Percentiles rank a stretch among this genome's conserved stretches.
phyloP scores from a whole-genome alignment of 495 filamentous ascomycete genomes.

The Aspergillus ellipticus region DNA sequence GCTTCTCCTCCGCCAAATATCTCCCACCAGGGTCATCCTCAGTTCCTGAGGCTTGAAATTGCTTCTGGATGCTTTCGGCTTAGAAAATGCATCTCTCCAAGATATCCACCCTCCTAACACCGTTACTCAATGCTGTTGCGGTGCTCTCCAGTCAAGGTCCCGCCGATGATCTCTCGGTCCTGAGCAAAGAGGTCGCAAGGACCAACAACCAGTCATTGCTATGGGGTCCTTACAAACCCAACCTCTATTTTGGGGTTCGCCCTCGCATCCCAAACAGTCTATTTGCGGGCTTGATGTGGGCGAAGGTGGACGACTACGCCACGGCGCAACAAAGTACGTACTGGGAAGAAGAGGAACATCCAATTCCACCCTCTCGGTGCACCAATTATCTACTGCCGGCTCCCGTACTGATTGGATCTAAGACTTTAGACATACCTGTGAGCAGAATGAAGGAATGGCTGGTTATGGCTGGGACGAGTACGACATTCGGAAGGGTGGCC shows the following conservation, averaged over 20 bases:
- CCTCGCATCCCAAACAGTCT: slow-evolving; percentile 85
- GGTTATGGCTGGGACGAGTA: slow-evolving; percentile 98
- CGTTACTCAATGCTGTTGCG: slow-evolving; percentile 31
- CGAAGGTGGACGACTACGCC: slow-evolving; percentile 75
- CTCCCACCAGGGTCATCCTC: slow-evolving; percentile 9
- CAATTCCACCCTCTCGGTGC: slow-evolving; percentile 6
- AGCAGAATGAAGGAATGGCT: slow-evolving; percentile 90
- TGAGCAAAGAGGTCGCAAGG: slow-evolving; percentile 41
- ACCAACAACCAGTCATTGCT: slow-evolving; percentile 80
- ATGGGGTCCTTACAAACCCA: slow-evolving; percentile 96
- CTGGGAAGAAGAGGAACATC: not conserved
- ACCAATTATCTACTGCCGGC: not conserved
- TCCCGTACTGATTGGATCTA: slow-evolving; percentile 8
- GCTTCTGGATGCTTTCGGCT: slow-evolving; percentile 22
- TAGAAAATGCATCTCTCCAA: slow-evolving; percentile 32
- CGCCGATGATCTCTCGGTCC: slow-evolving; percentile 31
- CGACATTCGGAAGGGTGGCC: slow-evolving; percentile 79
- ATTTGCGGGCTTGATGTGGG: slow-evolving; percentile 84
- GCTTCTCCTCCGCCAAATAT: not conserved
- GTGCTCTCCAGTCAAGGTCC: slow-evolving; percentile 30
- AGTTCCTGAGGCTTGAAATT: slow-evolving; percentile 15
- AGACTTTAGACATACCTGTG: slow-evolving; percentile 93
- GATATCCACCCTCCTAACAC: slow-evolving; percentile 24
- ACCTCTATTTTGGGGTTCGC: slow-evolving; percentile 91
- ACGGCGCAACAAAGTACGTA: slow-evolving; percentile 75